These are phyloP conservation scores for Phytophthora ramorum DNA, from an alignment of 352 stramenopile species.

Conservation along the genomic window DNA sequence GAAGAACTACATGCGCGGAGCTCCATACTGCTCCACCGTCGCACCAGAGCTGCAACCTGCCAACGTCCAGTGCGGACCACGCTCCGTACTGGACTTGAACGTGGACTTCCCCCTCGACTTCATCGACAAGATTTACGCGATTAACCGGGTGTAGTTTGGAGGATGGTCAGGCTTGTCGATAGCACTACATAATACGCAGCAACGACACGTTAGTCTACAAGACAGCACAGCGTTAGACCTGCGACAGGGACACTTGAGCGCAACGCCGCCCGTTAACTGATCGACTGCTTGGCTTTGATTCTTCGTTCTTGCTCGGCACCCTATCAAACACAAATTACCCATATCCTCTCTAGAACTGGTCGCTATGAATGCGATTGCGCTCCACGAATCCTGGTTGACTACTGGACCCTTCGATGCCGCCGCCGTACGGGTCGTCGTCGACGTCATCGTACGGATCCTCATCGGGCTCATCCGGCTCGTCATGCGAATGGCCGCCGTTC, in stretches of 20 bases:
- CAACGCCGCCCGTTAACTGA: not conserved
- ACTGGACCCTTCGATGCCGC: constrained; percentile 42
- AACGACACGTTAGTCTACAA: not conserved
- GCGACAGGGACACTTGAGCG: not conserved
- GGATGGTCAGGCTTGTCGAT: too few relatives aligned
- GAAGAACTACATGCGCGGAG: constrained; percentile 17
- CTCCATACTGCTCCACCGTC: constrained; percentile 17
- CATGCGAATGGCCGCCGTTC: constrained; percentile 12
- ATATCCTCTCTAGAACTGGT: constrained; percentile 53
- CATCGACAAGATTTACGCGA: constrained; percentile 5
- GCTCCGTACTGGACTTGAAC: constrained; percentile 4
- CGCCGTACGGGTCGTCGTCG: constrained; percentile 14
- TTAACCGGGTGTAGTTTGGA: not conserved
- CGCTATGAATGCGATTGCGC: constrained; percentile 58
- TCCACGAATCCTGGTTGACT: constrained; percentile 61
- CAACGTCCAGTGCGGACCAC: constrained; percentile 8
- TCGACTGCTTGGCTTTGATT: constrained; percentile 4
- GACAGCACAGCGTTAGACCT: not conserved
- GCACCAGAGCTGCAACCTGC: not conserved
- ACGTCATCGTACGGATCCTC: constrained; percentile 17
- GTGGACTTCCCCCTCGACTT: constrained; percentile 9
- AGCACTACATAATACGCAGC: not conserved
- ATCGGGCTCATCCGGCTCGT: constrained; percentile 12
- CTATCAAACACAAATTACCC: constrained; percentile 5
- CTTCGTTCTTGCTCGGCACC: not conserved